phyloP scores from a whole-genome alignment of 495 filamentous ascomycete genomes.

The Neurospora africana region DNA sequence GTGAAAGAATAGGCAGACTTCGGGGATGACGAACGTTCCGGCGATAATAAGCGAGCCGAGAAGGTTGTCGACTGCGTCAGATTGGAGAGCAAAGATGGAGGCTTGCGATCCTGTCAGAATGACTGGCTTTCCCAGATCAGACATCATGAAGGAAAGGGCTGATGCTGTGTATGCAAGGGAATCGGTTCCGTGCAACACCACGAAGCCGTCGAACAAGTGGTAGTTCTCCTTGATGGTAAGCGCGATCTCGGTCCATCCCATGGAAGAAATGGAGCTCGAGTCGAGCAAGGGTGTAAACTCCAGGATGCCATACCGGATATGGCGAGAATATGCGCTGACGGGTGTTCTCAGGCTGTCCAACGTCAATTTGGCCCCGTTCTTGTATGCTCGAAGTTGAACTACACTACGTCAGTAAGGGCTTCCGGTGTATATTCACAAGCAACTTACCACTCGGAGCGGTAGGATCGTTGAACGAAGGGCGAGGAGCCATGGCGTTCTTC shows the following conservation, averaged over 20 bases:
- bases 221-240: slow-evolving; percentile 64
- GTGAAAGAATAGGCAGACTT: slow-evolving; percentile 94
- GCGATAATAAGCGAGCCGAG: slow-evolving; percentile 88
- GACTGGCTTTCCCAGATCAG: slow-evolving; percentile 83
- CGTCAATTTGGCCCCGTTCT: slow-evolving; percentile 26
- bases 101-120: slow-evolving; percentile 88
- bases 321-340: slow-evolving; percentile 65
- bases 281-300: slow-evolving; percentile 86
- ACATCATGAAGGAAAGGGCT: slow-evolving; percentile 89
- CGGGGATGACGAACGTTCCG: slow-evolving; percentile 91
- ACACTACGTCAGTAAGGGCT: slow-evolving; percentile 2
- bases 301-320: slow-evolving; percentile 74
- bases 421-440: neutral
- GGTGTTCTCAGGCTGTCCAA: slow-evolving; percentile 65
- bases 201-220: slow-evolving; percentile 84
- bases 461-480: slow-evolving; percentile 84
- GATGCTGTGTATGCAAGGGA: slow-evolving; percentile 86
- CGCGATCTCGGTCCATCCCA: slow-evolving; percentile 86
- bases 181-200: slow-evolving; percentile 94
- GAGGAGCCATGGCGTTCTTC: slow-evolving; percentile 67
- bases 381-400: slow-evolving; percentile 30
- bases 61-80: slow-evolving; percentile 92
- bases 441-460: slow-evolving; percentile 29
- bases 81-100: slow-evolving; percentile 85
- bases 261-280: slow-evolving; percentile 81